Percentiles rank a stretch among this genome's conserved stretches.
These are phyloP conservation scores for Podospora bellae-mahoneyi DNA, from an alignment of 495 filamentous ascomycete genomes.

Conservation along the genomic window DNA sequence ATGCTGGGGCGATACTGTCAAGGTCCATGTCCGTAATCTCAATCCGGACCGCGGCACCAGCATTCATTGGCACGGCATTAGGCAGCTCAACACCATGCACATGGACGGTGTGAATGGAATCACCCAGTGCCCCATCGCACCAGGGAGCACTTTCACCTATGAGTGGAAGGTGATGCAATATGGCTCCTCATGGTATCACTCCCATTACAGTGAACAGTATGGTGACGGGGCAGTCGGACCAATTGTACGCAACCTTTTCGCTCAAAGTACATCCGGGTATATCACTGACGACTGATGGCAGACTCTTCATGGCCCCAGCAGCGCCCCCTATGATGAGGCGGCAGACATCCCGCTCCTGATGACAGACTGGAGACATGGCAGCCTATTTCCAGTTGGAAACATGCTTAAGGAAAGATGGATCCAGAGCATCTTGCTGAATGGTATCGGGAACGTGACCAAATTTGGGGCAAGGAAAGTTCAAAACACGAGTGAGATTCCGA, in stretches of 20 bases:
- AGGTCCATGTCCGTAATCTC: conserved; percentile 48
- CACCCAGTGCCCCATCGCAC: conserved; percentile 49
- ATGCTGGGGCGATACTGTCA: conserved; percentile 55
- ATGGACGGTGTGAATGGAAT: conserved; percentile 46
- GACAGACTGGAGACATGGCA: conserved; percentile 45
- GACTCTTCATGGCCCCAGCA: conserved; percentile 45
- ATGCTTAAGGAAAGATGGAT: conserved; percentile 15
- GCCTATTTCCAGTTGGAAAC: conserved; percentile 14
- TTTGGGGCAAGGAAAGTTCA: conserved; percentile 14
- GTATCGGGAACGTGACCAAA: conserved; percentile 26
- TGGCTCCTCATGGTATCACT: conserved; percentile 60
- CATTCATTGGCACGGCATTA: conserved; percentile 56
- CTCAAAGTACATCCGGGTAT: not conserved
- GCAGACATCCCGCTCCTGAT: conserved; percentile 45
- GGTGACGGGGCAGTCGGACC: conserved; percentile 49
- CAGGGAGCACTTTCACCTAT: conserved; percentile 35
- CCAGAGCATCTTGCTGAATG: conserved; percentile 35
- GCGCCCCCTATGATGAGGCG: conserved; percentile 50
- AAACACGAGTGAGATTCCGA: not conserved
- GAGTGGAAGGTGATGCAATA: conserved; percentile 40
- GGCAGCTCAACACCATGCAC: conserved; percentile 29
- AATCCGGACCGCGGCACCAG: conserved; percentile 32
- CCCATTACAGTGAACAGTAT: conserved; percentile 56
- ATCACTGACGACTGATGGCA: not conserved
- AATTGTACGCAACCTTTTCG: conserved; percentile 21